Base-by-base conservation (phyloP, 1,284 basidiomycete species). In the Hemileia vastatrix region DNA sequence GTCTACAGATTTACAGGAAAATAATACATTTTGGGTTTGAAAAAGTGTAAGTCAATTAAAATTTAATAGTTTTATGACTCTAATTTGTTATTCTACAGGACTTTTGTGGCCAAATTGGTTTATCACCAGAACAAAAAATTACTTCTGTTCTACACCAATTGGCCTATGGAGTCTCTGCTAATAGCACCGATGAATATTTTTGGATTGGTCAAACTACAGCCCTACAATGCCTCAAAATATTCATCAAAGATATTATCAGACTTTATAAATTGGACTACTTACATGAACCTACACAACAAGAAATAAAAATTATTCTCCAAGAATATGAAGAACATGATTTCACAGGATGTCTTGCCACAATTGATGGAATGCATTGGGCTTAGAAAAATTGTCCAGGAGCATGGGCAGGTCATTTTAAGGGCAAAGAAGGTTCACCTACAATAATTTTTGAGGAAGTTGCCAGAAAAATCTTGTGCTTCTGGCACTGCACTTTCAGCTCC, bases 321-420 rank as follows among this genome's bases (percentile, higher is more conserved):
- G 54, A 45, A 15, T 43, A 55, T 21, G 6, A 3, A 3, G 23
- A 32, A 6, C 18, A n/a, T 6, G 24, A 31, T n/a, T 53, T 53
- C 33, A n/a, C 51, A 31, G 51, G 51, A 5, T 53, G 24, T 32
- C 5, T 53, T 6, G 51, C 24, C 6, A 53, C 24, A 19, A 32
- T 53, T 9, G 24, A 53, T 32, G 51, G 23, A 8, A 51, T 51
- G 49, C 49, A 51, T 24, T 51, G 49, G 49, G 49, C 51, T 27
- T 53, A 31, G 51, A 53, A 53, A 5, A 53, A 53, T 31, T 53
- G 19, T 31, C 51, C 51, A 33, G 36, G 24, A 23, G 6, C 53
- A 40, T 18, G 27, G 6, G 27, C 53, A 3, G 53, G 53, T n/a
- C 6, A 53, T 23, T 53, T 27, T 31, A 24, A 53, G 33, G 51